phyloP scores from a whole-genome alignment of 139 green algal genomes.

The Micractinium sp. region DNA sequence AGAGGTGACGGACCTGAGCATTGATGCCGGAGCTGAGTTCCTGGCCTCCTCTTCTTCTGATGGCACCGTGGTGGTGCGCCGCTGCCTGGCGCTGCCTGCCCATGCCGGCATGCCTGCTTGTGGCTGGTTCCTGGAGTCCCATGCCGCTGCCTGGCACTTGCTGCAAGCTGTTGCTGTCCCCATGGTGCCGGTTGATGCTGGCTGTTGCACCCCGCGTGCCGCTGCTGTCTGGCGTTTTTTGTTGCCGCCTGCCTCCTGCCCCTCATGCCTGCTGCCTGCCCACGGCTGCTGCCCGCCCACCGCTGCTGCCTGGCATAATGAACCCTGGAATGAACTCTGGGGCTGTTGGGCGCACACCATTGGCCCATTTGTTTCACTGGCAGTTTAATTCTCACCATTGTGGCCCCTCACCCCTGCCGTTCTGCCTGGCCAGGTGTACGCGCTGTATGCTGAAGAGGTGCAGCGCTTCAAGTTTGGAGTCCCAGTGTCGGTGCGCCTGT shows the following conservation, averaged over 20 bases:
- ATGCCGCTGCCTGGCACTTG: not conserved
- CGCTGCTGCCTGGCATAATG: too few species aligned
- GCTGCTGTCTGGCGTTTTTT: too few species aligned
- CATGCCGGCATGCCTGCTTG: not conserved
- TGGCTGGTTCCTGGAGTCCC: too few species aligned
- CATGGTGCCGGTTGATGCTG: not conserved
- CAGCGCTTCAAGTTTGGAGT: slow-evolving; percentile 54
- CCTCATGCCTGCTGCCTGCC: too few species aligned
- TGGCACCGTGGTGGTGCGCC: slow-evolving; percentile 71
- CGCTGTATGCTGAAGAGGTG: slow-evolving; percentile 76
- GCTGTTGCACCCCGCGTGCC: too few species aligned
- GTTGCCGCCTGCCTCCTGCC: too few species aligned
- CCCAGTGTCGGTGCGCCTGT: slow-evolving; percentile 11
- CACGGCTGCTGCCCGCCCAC: too few species aligned
- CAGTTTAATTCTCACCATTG: too few species aligned
- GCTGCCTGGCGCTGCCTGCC: not conserved
- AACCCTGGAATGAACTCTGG: too few species aligned
- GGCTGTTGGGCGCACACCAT: too few species aligned
- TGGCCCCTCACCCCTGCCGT: not conserved
- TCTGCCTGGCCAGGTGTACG: slow-evolving; percentile 36
- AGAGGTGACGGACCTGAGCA: slow-evolving; percentile 78
- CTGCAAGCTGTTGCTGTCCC: not conserved
- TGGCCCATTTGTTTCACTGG: too few species aligned
- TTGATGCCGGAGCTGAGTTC: slow-evolving; percentile 82
- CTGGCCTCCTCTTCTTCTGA: slow-evolving; percentile 87